phyloP scores from a whole-genome alignment of 2,329 filamentous ascomycete species.

The Trichoderma breve region DNA sequence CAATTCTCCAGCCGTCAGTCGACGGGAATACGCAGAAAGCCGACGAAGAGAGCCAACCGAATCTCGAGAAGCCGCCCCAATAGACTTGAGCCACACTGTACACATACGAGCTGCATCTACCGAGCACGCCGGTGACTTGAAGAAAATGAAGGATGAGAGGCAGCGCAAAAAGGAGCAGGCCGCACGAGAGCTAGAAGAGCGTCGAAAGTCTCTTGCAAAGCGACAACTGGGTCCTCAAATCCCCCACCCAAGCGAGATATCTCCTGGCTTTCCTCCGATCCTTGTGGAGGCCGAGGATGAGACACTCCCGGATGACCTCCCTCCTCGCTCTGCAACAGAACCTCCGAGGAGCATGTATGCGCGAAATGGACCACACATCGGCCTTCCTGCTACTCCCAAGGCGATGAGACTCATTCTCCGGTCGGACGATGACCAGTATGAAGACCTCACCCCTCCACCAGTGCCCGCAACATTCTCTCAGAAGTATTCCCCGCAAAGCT shows the following conservation, averaged over 20 bases:
- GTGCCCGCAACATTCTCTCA: constrained; percentile 50
- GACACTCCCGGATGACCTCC: constrained; percentile 43
- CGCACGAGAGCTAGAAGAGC: constrained; percentile 83
- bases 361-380: constrained; percentile 56
- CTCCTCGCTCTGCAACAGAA: constrained; percentile 64
- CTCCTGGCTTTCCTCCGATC: constrained; percentile 27
- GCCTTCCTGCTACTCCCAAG: constrained; percentile 85
- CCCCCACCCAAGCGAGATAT: constrained; percentile 64
- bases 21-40: constrained; percentile 41
- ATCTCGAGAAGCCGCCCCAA: constrained; percentile 32
- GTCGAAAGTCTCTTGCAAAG: constrained; percentile 77
- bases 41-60: constrained; percentile 36
- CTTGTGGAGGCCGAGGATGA: constrained; percentile 46
- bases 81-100: not conserved
- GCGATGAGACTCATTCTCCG: constrained; percentile 82
- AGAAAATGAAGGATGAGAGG: constrained; percentile 57
- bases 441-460: constrained; percentile 47
- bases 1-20: constrained; percentile 36
- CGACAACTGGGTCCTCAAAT: constrained; percentile 78
- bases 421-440: constrained; percentile 42
- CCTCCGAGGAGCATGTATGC: constrained; percentile 55
- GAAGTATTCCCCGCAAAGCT: constrained; percentile 40
- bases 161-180: constrained; percentile 70
- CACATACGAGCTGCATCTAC: constrained; percentile 41
- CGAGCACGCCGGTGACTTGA: constrained; percentile 53